Evolutionary conservation across 306 rosid genomes (phyloP).

Genomic region (Coriaria nepalensis): DNA sequence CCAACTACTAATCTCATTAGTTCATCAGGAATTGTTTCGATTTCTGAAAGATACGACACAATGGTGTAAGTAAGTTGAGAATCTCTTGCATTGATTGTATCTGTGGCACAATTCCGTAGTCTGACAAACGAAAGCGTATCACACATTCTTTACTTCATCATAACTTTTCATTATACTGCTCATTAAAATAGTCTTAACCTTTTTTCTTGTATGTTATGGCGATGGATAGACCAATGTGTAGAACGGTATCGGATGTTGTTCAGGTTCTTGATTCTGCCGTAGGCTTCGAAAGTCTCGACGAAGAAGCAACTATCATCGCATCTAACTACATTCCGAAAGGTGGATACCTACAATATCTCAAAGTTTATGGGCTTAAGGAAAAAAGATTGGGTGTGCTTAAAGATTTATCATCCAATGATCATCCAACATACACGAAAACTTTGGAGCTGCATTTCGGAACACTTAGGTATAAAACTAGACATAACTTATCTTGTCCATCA

Average conservation of each 20-base stretch:
- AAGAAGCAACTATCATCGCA: slow-evolving; percentile 39
- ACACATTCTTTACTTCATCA: no score
- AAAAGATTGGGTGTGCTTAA: slow-evolving; percentile 59
- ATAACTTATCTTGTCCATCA: no score
- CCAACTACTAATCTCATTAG: slow-evolving; percentile 68
- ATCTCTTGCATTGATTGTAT: no score
- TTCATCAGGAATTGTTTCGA: slow-evolving; percentile 48
- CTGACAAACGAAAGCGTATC: no score
- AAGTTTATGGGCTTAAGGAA: slow-evolving; percentile 37
- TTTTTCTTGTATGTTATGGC: no score
- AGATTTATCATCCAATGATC: slow-evolving; percentile 23
- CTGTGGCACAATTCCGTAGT: no score
- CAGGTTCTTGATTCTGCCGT: slow-evolving; percentile 55
- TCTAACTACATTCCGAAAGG: slow-evolving; percentile 39
- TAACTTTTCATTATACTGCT: background rate
- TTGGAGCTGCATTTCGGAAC: slow-evolving; percentile 30
- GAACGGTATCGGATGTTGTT: slow-evolving; percentile 68
- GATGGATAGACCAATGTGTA: slow-evolving; percentile 64
- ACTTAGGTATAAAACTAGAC: no score
- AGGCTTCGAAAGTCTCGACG: slow-evolving; percentile 46
- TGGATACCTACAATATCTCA: slow-evolving; percentile 47
- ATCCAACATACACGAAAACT: slow-evolving; percentile 23
- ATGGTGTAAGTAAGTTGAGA: slow-evolving; percentile 52
- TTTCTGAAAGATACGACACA: slow-evolving; percentile 51
- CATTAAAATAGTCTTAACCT: background rate